Percentiles rank a stretch among this genome's conserved stretches.
Conservation (phyloP, 2,329 filamentous ascomycete genomes). For the Xylaria sp. region DNA sequence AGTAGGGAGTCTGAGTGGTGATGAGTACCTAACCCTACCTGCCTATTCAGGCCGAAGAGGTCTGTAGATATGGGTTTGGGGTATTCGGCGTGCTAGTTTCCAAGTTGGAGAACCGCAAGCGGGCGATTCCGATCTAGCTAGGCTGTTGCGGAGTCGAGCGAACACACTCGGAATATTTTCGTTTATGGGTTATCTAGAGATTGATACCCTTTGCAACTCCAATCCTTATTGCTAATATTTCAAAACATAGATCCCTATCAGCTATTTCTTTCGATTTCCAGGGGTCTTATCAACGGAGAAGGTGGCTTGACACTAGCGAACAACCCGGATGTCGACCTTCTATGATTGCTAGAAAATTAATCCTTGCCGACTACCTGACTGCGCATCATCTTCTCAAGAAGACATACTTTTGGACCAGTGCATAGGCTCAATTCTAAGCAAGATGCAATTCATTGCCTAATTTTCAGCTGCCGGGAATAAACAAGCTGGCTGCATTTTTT, state of each 20-base stretch:
- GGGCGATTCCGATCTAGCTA: slow-evolving; percentile 25
- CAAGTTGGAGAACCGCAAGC: slow-evolving; percentile 9
- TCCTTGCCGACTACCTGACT: background rate
- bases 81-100: background rate
- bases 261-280: background rate
- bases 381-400: background rate
- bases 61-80: background rate
- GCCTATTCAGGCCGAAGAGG: background rate
- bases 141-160: slow-evolving; percentile 26
- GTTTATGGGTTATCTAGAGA: background rate
- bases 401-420: too few species aligned
- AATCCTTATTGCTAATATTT: too few species aligned
- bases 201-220: slow-evolving; percentile 20
- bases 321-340: background rate
- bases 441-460: background rate
- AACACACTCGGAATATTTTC: slow-evolving; percentile 6
- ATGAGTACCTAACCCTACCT: background rate
- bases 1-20: background rate
- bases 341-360: background rate
- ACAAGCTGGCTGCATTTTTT: background rate
- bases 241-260: background rate
- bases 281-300: background rate
- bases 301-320: background rate
- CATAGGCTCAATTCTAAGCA: background rate
- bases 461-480: slow-evolving; percentile 1